Conservation (phyloP, 2,329 filamentous ascomycete genomes). For the Calonectria pseudoreteaudii region DNA sequence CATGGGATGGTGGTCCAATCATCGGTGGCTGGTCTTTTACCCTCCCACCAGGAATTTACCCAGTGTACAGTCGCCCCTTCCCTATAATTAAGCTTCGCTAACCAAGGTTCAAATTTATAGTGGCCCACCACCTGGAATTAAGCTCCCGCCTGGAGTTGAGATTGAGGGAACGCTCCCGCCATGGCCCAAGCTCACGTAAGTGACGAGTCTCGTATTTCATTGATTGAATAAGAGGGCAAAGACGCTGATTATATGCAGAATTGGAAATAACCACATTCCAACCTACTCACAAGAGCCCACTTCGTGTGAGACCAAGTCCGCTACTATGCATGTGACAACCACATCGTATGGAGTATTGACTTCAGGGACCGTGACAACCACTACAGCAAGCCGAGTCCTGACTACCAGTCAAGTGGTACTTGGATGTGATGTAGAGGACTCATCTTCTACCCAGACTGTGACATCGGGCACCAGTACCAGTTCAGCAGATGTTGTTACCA, state of each 20-base stretch:
- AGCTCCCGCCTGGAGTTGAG: conserved; percentile 14
- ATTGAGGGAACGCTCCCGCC: conserved; percentile 24
- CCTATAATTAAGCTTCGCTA: background rate
- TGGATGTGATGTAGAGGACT: conserved; percentile 22
- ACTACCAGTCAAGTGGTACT: conserved; percentile 14
- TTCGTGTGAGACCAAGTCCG: conserved; percentile 21
- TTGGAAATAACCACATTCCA: conserved; percentile 17
- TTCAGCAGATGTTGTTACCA: background rate
- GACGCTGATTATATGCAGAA: background rate
- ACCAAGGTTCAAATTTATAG: background rate
- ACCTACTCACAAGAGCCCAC: conserved; percentile 17
- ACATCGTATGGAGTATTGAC: conserved; percentile 22
- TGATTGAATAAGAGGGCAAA: no score
- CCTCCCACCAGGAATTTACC: conserved; percentile 24
- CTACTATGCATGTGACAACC: conserved; percentile 17
- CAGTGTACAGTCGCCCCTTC: background rate
- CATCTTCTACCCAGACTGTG: background rate
- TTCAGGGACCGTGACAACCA: conserved; percentile 14
- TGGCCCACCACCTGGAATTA: conserved; percentile 16
- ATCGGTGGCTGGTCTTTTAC: conserved; percentile 16
- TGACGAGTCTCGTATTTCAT: background rate
- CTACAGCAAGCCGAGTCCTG: conserved; percentile 11
- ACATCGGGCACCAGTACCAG: background rate
- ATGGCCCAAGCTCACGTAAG: conserved; percentile 28
- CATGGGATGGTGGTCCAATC: conserved; percentile 8